Conservation (phyloP, 176 grass and related monocot genomes). For the Guadua angustifolia region DNA sequence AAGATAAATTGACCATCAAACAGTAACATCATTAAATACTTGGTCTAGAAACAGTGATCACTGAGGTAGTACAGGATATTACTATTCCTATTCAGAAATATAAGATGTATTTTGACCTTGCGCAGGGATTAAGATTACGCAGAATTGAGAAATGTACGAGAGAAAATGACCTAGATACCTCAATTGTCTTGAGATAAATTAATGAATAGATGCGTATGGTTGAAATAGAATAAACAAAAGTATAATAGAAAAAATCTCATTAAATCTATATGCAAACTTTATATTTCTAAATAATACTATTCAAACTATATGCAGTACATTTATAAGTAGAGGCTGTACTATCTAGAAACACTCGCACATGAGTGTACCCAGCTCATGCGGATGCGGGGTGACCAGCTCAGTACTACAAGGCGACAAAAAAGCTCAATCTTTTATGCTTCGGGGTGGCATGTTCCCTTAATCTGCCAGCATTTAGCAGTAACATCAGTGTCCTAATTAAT, state of each 20-base stretch:
- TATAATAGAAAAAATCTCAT: too few species aligned
- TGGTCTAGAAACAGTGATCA: background rate
- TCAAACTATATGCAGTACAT: too few species aligned
- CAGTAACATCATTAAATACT: background rate
- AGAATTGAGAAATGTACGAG: too few species aligned
- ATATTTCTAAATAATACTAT: too few species aligned
- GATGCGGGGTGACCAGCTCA: slow-evolving; percentile 13
- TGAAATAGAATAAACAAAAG: too few species aligned
- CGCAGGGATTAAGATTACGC: too few species aligned
- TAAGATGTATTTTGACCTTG: too few species aligned
- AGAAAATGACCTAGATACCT: too few species aligned
- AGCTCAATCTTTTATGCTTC: background rate
- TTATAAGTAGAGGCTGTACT: background rate
- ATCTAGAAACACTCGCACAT: slow-evolving; percentile 39
- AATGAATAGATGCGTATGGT: too few species aligned
- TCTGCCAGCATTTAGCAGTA: background rate
- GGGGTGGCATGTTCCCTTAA: background rate
- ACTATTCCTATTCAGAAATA: background rate
- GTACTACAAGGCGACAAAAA: slow-evolving; percentile 26
- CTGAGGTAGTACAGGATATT: background rate
- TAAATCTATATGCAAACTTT: too few species aligned
- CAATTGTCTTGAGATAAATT: too few species aligned
- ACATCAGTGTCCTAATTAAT: background rate
- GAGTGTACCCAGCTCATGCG: background rate
- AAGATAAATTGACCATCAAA: slow-evolving; percentile 31